Evolutionary conservation across 345 rosid species (phyloP).

Genomic region (Gossypium sturtianum): DNA sequence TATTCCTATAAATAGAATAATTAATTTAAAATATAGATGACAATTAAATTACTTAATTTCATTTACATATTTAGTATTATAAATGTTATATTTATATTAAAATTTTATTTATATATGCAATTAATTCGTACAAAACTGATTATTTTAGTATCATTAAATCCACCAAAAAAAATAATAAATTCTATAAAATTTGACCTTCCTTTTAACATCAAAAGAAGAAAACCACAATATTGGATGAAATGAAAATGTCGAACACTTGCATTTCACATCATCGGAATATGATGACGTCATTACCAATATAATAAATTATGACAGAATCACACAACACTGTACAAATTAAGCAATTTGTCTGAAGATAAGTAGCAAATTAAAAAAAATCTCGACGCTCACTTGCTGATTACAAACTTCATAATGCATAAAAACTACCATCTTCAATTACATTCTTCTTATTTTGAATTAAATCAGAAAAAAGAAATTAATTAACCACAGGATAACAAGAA

Average conservation of each 20-base stretch:
- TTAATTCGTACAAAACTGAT: too few relatives aligned
- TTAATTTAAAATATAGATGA: too few relatives aligned
- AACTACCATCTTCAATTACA: not conserved
- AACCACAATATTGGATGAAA: too few relatives aligned
- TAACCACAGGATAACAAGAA: not conserved
- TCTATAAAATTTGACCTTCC: too few relatives aligned
- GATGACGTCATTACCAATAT: not conserved
- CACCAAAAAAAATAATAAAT: too few relatives aligned
- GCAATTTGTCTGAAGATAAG: not conserved
- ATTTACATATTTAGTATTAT: too few relatives aligned
- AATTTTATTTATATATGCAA: too few relatives aligned
- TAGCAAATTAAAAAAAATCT: not conserved
- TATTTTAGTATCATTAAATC: too few relatives aligned
- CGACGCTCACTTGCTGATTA: not conserved
- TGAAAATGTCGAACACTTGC: not conserved
- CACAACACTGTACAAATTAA: not conserved
- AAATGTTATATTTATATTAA: too few relatives aligned
- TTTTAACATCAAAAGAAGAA: too few relatives aligned
- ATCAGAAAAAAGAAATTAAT: not conserved
- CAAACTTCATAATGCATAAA: not conserved
- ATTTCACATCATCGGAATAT: not conserved
- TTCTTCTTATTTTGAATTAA: conserved; percentile 2
- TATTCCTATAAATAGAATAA: too few relatives aligned
- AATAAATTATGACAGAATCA: not conserved
- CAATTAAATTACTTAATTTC: too few relatives aligned